Evolutionary conservation across 2,329 filamentous ascomycete genomes (phyloP).

Genomic region (Piedraia hortae): DNA sequence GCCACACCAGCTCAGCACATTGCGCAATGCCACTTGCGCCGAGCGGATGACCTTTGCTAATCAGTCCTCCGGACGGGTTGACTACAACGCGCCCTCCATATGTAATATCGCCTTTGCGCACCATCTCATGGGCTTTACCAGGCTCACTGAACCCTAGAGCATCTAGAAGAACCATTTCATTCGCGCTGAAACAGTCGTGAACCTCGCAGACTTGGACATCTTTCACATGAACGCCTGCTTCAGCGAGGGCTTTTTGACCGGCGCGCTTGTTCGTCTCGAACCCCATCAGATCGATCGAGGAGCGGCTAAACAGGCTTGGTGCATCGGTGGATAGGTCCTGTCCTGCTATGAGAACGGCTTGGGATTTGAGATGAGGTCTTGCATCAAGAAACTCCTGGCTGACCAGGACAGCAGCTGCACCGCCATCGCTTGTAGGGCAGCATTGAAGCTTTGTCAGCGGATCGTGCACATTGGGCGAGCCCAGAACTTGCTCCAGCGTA

Average conservation of each 20-base stretch:
- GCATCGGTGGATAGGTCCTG: conserved; percentile 70
- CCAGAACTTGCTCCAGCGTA: conserved; percentile 53
- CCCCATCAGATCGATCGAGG: conserved; percentile 68
- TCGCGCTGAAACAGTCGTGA: conserved; percentile 90
- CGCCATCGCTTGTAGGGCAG: conserved; percentile 85
- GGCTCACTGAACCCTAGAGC: conserved; percentile 48
- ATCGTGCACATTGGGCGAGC: conserved; percentile 49
- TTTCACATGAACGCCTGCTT: conserved; percentile 37
- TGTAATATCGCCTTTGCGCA: conserved; percentile 66
- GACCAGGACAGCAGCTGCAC: conserved; percentile 65
- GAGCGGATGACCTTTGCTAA: conserved; percentile 85
- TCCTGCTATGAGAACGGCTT: conserved; percentile 72
- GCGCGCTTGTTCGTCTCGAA: conserved; percentile 60
- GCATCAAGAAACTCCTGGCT: conserved; percentile 71
- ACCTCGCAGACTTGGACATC: conserved; percentile 72
- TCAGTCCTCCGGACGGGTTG: conserved; percentile 82
- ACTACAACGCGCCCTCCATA: conserved; percentile 62
- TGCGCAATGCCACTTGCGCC: conserved; percentile 88
- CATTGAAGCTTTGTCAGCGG: conserved; percentile 96
- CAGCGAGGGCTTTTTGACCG: conserved; percentile 36
- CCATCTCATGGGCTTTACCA: conserved; percentile 78
- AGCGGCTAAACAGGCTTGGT: conserved; percentile 48
- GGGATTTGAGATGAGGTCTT: conserved; percentile 50
- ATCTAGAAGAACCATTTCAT: conserved; percentile 78
- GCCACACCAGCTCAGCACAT: conserved; percentile 86